Percentiles rank a stretch among this genome's conserved stretches.
phyloP scores from a whole-genome alignment of 768 basidiomycete genomes.

The Mycena albidolilacea region DNA sequence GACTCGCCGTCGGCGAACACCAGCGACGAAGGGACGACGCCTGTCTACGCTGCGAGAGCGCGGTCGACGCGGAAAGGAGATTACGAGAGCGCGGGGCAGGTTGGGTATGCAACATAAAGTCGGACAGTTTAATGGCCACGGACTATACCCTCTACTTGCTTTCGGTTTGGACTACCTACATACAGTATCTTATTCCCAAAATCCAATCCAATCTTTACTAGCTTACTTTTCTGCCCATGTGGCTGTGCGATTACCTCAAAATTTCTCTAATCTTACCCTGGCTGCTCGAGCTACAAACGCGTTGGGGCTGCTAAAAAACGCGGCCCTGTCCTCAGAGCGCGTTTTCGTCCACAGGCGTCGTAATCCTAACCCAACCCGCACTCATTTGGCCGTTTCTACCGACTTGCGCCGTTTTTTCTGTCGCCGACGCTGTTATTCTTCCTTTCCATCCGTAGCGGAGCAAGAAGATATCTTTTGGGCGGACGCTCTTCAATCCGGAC shows the following conservation, averaged over 20 bases:
- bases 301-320: conserved; percentile 28
- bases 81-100: conserved; percentile 18
- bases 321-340: conserved; percentile 29
- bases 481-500: conserved; percentile 14
- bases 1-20: conserved; percentile 31
- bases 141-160: conserved; percentile 15
- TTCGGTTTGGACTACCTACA: conserved; percentile 13
- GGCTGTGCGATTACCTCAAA: not conserved
- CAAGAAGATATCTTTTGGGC: conserved; percentile 29
- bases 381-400: conserved; percentile 19
- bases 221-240: not conserved
- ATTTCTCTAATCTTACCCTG: conserved; percentile 10
- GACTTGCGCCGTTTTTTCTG: conserved; percentile 39
- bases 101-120: conserved; percentile 37
- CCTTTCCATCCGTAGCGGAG: conserved; percentile 23
- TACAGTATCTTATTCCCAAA: conserved; percentile 16
- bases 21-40: conserved; percentile 34
- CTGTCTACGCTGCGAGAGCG: conserved; percentile 35
- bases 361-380: conserved; percentile 25
- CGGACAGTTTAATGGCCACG: not conserved
- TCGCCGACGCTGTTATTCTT: conserved; percentile 36
- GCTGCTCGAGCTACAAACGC: conserved; percentile 22
- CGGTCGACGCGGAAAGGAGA: conserved; percentile 30
- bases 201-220: conserved; percentile 9
- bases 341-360: conserved; percentile 27